These are phyloP conservation scores for Colletotrichum lupini DNA, from an alignment of 2,329 filamentous ascomycete species.

Conservation along the genomic window DNA sequence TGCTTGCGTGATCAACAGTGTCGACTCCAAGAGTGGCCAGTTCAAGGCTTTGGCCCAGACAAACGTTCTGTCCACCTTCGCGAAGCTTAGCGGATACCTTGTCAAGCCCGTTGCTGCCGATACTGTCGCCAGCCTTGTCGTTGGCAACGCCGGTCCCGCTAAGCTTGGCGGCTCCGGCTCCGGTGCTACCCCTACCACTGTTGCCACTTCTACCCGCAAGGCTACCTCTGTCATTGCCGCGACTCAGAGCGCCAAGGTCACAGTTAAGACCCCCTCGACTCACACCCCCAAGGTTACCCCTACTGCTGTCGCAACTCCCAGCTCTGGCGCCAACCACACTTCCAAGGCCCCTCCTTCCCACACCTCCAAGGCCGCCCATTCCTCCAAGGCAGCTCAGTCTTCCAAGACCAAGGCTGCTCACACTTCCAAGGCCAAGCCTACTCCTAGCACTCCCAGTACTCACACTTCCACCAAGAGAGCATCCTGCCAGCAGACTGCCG, in stretches of 20 bases:
- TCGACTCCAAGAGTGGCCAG: constrained; percentile 37
- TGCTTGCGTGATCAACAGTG: constrained; percentile 26
- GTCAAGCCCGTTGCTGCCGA: constrained; percentile 41
- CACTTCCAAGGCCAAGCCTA: not conserved
- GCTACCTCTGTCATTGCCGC: too few species aligned
- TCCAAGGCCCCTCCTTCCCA: not conserved
- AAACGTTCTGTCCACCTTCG: constrained; percentile 35
- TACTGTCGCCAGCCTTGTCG: constrained; percentile 40
- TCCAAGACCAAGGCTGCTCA: too few species aligned
- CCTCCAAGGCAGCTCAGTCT: not conserved
- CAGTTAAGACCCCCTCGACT: too few species aligned
- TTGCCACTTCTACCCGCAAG: not conserved
- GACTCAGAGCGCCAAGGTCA: too few species aligned
- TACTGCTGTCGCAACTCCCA: too few species aligned
- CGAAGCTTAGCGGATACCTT: constrained; percentile 37
- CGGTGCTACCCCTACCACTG: constrained; percentile 3
- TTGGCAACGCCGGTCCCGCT: constrained; percentile 38
- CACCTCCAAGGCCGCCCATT: not conserved
- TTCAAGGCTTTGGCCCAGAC: constrained; percentile 38
- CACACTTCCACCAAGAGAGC: not conserved
- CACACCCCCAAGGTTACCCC: too few species aligned
- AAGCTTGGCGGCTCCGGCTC: constrained; percentile 37
- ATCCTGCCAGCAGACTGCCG: not conserved
- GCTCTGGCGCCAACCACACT: constrained; percentile 4
- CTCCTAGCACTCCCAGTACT: not conserved